A percentile compares a stretch with the other conserved stretches of the same genome.
These are phyloP conservation scores for Proliferodiscus dingleyae DNA, from an alignment of 2,329 filamentous ascomycete species.

Conservation along the genomic window DNA sequence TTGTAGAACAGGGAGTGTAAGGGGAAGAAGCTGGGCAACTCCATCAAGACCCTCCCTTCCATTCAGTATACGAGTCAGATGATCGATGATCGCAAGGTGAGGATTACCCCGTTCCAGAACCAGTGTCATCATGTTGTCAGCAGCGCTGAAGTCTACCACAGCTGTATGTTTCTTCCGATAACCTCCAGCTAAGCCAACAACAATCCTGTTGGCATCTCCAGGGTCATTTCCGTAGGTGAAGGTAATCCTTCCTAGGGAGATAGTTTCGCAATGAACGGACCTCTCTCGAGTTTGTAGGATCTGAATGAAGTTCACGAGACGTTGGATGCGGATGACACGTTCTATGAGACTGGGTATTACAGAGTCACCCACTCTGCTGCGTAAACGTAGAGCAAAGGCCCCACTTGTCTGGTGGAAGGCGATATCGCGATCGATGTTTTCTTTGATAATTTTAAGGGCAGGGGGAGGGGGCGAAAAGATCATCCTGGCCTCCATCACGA, in stretches of 20 bases:
- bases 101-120: conserved; percentile 59
- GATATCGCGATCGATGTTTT: conserved; percentile 30
- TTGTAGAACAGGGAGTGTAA: conserved; percentile 60
- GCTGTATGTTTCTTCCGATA: conserved; percentile 42
- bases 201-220: conserved; percentile 16
- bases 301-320: conserved; percentile 65
- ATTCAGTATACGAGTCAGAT: conserved; percentile 55
- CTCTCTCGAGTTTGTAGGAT: conserved; percentile 54
- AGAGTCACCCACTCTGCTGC: conserved; percentile 27
- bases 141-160: conserved; percentile 50
- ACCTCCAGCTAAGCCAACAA: conserved; percentile 14
- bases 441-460: conserved; percentile 23
- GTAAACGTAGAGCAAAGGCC: conserved; percentile 29
- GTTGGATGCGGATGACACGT: conserved; percentile 53
- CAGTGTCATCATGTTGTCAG: conserved; percentile 48
- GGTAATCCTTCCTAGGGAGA: conserved; percentile 57
- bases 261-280: conserved; percentile 51
- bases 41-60: conserved; percentile 44
- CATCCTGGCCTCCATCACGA: conserved; percentile 31
- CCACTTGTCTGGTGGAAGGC: conserved; percentile 27
- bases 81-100: conserved; percentile 58
- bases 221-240: conserved; percentile 57
- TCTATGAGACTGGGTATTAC: conserved; percentile 27
- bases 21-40: conserved; percentile 49
- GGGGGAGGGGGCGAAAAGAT: conserved; percentile 21